Evolutionary conservation across 352 stramenopile species (phyloP), one percentile per base, ranked within the genome.

Genomic region (Phytophthora pistaciae): DNA sequence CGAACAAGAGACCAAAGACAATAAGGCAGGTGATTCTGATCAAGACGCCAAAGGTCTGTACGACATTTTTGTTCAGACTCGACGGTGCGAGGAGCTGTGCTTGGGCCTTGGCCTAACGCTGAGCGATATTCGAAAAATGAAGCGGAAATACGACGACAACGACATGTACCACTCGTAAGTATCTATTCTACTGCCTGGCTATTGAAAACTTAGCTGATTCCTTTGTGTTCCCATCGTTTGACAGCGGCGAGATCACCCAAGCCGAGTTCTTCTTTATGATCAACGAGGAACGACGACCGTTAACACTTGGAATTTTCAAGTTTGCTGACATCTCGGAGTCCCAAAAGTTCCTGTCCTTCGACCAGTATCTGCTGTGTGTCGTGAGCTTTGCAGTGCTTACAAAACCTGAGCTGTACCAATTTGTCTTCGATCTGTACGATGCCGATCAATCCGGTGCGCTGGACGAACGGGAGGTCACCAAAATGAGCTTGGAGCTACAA

Each of bases 191-290:
- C 36, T 44, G 36, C 3, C 14, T 16, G 10, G 11, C 36, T 42
- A 14, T 40, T 42, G 36, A 42, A 42, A 42, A n/a, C 8, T 21
- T 40, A 20, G 14, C 38, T 63, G 14, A 25, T 18, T 6, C 40
- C 23, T 5, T 31, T 18, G 3, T 25, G n/a, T 20, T 56, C 56
- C 21, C 49, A 5, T 61, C 23, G 60, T 4, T 58, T 16, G 18
- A 25, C 14, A 93, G 85, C 3, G 85, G 85, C 5, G 85, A 93
- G 62, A 88, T 93, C 67, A 93, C 71, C 16, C 85, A 91, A 40
- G 82, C 82, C 2, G 85, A 93, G 64, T 91, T 93, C 53, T 93
- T 89, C 65, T 91, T 79, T 46, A 91, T 93, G 72, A 83, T 91
- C 61, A 81, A 82, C 31, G 85, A 93, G 36, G 79, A 88, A 7